Base-by-base conservation (phyloP, 2,329 filamentous ascomycete species). In the Aspergillus carbonarius region DNA sequence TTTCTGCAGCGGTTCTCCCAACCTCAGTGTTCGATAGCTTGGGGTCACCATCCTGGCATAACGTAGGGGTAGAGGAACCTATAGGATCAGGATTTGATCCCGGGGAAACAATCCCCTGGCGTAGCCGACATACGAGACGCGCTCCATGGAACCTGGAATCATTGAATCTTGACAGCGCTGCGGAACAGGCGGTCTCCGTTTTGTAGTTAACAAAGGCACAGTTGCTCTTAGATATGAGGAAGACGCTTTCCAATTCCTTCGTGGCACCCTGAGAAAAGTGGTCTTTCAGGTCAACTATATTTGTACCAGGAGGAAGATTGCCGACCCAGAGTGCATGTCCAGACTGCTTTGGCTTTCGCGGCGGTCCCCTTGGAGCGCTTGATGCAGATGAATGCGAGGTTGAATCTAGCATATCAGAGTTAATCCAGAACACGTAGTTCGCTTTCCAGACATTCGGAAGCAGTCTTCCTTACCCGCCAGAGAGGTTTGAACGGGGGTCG, bases 151-250 rank as follows among this genome's bases (percentile, higher is more conserved):
- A 97, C 57, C 89, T 88, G 1, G 92, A 96, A 69, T 98, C 93
- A 73, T 98, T 92, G 46, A 98, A 89, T 65, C 91, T 87, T 47
- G 87, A 83, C 79, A 96, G 91, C 0, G 93, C 93, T 8, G 85
- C 82, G 6, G 84, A 78, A 70, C 92, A 97, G 5, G 87, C 86
- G 3, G 81, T 78, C 68, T 96, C 92, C 52, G 91, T 89, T 62
- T 88, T 90, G 73, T 96, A 98, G 70, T 98, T 98, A 64, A 96
- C 92, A 78, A 98, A 98, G 0, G 93, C 93, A 70, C 93, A 98
- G 71, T 97, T 97, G 73, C 93, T 97, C 74, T 97, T 97, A 0
- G 93, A 93, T 40, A 98, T 98, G 35, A 98, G 79, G 66, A 98
- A 97, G 0, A 98, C 80, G 48, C 92, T 96, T 72, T 96, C 90